Conservation (phyloP, 2,329 filamentous ascomycete species). For the Ascochyta fabae region DNA sequence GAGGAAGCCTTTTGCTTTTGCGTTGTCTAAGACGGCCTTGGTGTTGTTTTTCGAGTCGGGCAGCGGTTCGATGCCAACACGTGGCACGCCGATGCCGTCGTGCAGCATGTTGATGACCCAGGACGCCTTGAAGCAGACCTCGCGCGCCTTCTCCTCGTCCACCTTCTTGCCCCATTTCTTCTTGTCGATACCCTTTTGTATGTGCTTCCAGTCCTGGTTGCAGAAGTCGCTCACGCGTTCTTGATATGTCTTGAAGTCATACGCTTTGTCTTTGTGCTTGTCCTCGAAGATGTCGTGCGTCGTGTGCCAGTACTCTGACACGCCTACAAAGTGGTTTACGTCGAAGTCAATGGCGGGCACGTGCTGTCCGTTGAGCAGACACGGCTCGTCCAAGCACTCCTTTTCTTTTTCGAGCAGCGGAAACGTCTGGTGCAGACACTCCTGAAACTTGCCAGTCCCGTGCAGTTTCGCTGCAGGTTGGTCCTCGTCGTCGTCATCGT, state of each 20-base stretch:
- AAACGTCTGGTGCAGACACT: slow-evolving; percentile 81
- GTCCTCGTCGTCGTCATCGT: slow-evolving; percentile 32
- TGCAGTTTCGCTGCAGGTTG: slow-evolving; percentile 62
- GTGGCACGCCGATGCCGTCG: slow-evolving; percentile 91
- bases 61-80: slow-evolving; percentile 76
- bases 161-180: slow-evolving; percentile 79
- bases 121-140: slow-evolving; percentile 96
- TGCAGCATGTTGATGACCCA: slow-evolving; percentile 98
- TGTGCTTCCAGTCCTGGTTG: slow-evolving; percentile 78
- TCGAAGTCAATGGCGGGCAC: slow-evolving; percentile 96
- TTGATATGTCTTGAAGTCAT: slow-evolving; percentile 91
- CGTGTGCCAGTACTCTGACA: slow-evolving; percentile 98
- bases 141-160: slow-evolving; percentile 73
- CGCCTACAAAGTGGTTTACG: slow-evolving; percentile 95
- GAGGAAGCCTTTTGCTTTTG: slow-evolving; percentile 76
- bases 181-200: slow-evolving; percentile 68
- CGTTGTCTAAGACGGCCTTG: slow-evolving; percentile 70
- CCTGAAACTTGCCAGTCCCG: slow-evolving; percentile 85
- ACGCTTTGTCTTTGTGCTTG: slow-evolving; percentile 77
- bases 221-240: slow-evolving; percentile 85
- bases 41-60: slow-evolving; percentile 70
- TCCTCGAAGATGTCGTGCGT: slow-evolving; percentile 91
- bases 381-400: slow-evolving; percentile 81
- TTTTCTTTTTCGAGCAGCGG: slow-evolving; percentile 89
- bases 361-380: slow-evolving; percentile 87